phyloP scores from a whole-genome alignment of 148 eudicot genomes.

The Gaultheria prostrata region DNA sequence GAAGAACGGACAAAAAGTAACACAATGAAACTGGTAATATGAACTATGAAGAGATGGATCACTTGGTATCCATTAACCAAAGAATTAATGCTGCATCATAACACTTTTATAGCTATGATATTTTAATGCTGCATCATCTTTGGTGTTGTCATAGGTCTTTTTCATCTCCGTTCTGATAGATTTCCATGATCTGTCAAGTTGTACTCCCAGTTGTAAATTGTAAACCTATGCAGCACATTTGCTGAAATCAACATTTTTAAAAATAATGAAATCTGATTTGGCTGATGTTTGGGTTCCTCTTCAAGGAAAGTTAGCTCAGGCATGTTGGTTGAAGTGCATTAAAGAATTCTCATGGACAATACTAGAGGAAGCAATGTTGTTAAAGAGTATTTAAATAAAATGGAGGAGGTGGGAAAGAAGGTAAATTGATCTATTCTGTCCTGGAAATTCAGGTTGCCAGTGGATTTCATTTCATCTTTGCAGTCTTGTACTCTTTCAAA shows the following conservation, averaged over 20 bases:
- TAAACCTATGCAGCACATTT: not conserved
- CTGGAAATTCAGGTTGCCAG: not conserved
- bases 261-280: slow-evolving; percentile 70
- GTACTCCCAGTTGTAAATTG: too few species aligned
- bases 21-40: too few species aligned
- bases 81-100: too few species aligned
- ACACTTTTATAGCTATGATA: too few species aligned
- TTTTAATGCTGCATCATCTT: too few species aligned
- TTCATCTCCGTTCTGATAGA: too few species aligned
- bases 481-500: not conserved
- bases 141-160: too few species aligned
- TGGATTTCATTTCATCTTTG: not conserved
- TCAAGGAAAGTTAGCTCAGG: slow-evolving; percentile 88
- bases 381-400: slow-evolving; percentile 73
- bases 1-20: too few species aligned
- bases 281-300: slow-evolving; percentile 91
- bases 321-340: slow-evolving; percentile 85
- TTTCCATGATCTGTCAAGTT: too few species aligned
- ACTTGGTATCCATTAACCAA: too few species aligned
- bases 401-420: slow-evolving; percentile 99
- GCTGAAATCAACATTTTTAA: slow-evolving; percentile 81
- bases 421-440: slow-evolving; percentile 33
- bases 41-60: too few species aligned
- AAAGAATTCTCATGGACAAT: slow-evolving; percentile 82
- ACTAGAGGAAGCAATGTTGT: slow-evolving; percentile 69